A percentile compares a stretch with the other conserved stretches of the same genome.
Evolutionary conservation across 768 basidiomycete genomes (phyloP).

Genomic region (Pleurotus ostreatus): DNA sequence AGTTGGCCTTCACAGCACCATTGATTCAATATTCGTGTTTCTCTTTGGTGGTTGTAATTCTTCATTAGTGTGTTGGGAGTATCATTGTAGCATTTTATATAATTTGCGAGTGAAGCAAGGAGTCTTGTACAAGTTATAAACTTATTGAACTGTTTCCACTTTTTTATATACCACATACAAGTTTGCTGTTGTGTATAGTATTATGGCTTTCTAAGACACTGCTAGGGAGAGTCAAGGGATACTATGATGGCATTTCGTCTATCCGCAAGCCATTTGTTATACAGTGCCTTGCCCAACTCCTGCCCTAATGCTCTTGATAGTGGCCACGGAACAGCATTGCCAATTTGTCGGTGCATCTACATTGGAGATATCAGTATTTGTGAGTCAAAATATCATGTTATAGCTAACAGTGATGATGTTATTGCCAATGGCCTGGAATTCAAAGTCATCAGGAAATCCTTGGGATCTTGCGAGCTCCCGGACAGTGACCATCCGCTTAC

Average conservation of each 20-base stretch:
- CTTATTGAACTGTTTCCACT: no score
- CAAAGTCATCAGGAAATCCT: slow-evolving; percentile 74
- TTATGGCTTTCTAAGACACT: no score
- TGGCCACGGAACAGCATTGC: slow-evolving; percentile 72
- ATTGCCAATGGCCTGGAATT: slow-evolving; percentile 47
- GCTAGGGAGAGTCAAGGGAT: no score
- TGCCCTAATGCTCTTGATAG: slow-evolving; percentile 63
- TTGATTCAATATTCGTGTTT: no score
- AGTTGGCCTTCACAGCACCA: no score
- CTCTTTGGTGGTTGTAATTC: no score
- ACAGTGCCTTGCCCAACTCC: slow-evolving; percentile 47
- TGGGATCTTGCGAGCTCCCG: slow-evolving; percentile 76
- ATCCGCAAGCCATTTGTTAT: slow-evolving; percentile 45
- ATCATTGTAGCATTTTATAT: neutral
- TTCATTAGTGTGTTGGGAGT: neutral
- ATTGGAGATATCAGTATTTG: slow-evolving; percentile 4
- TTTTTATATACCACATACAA: no score
- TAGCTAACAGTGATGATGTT: slow-evolving; percentile 57
- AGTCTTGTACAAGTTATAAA: no score
- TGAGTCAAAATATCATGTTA: neutral
- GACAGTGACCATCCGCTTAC: slow-evolving; percentile 64
- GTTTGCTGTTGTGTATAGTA: no score
- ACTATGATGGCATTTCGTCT: slow-evolving; percentile 32
- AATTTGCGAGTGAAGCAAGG: no score
- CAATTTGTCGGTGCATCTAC: slow-evolving; percentile 77